A percentile compares a stretch with the other conserved stretches of the same genome.
Evolutionary conservation across 192 early-diverging fungal species (phyloP).

Genomic region (Dispira parvispora): DNA sequence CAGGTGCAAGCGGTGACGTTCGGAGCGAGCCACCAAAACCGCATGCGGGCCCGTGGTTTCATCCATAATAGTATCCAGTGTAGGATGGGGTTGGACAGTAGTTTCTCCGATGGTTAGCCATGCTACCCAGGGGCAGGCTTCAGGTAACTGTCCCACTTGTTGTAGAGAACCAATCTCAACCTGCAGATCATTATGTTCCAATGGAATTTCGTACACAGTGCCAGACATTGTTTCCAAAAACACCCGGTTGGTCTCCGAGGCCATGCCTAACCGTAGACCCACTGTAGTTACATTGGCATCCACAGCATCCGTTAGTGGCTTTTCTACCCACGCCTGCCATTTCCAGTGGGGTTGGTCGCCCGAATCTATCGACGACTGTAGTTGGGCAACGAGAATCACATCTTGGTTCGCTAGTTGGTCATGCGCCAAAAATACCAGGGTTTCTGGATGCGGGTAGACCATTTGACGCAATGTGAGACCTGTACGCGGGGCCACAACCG

Average conservation of each 20-base stretch:
- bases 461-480: constrained; percentile 38
- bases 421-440: constrained; percentile 37
- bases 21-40: constrained; percentile 51
- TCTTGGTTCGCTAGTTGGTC: constrained; percentile 20
- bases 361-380: constrained; percentile 14
- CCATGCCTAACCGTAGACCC: not conserved
- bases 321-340: constrained; percentile 12
- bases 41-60: not conserved
- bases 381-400: constrained; percentile 21
- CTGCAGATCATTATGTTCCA: not conserved
- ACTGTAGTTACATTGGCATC: not conserved
- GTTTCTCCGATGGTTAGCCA: constrained; percentile 17
- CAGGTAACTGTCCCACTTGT: constrained; percentile 19
- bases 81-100: not conserved
- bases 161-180: constrained; percentile 5
- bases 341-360: not conserved
- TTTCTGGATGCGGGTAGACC: constrained; percentile 34
- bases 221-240: constrained; percentile 26
- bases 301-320: constrained; percentile 15
- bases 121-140: constrained; percentile 22
- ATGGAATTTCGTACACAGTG: constrained; percentile 19
- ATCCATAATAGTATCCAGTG: not conserved
- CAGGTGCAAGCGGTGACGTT: constrained; percentile 72
- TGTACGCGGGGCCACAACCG: not conserved
- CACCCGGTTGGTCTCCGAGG: constrained; percentile 15